These are phyloP conservation scores for Eleusine indica DNA, from an alignment of 176 grass and related monocot genomes.

Conservation along the genomic window DNA sequence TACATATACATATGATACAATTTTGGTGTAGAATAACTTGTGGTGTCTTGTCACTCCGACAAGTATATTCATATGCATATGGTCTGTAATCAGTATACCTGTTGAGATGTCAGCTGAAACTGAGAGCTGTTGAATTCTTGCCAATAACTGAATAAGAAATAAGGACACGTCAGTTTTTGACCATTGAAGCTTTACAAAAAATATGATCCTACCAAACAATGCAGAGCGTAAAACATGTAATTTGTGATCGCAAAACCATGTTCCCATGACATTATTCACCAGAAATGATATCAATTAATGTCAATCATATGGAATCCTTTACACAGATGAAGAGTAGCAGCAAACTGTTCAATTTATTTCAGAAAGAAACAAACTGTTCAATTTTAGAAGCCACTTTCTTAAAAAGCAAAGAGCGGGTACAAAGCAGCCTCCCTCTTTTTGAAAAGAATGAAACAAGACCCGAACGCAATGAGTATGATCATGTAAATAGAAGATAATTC, in stretches of 20 bases:
- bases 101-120: constrained; percentile 90
- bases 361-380: too few species aligned
- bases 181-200: constrained; percentile 14
- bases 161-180: constrained; percentile 35
- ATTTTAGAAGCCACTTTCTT: neutral
- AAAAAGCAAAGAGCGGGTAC: neutral
- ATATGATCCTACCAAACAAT: neutral
- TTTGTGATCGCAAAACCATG: neutral
- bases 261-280: neutral
- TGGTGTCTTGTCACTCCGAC: constrained; percentile 17
- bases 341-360: neutral
- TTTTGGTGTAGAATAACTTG: neutral
- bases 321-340: constrained; percentile 28
- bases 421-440: neutral
- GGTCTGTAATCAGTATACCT: constrained; percentile 51
- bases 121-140: constrained; percentile 99
- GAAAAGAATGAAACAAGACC: too few species aligned
- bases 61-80: constrained; percentile 2
- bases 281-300: neutral
- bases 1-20: neutral
- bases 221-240: neutral
- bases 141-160: constrained; percentile 67
- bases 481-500: neutral
- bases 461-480: neutral
- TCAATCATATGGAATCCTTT: constrained; percentile 16